Conservation (phyloP, 2,329 filamentous ascomycete species). For the Ceratocystis huliohia region DNA sequence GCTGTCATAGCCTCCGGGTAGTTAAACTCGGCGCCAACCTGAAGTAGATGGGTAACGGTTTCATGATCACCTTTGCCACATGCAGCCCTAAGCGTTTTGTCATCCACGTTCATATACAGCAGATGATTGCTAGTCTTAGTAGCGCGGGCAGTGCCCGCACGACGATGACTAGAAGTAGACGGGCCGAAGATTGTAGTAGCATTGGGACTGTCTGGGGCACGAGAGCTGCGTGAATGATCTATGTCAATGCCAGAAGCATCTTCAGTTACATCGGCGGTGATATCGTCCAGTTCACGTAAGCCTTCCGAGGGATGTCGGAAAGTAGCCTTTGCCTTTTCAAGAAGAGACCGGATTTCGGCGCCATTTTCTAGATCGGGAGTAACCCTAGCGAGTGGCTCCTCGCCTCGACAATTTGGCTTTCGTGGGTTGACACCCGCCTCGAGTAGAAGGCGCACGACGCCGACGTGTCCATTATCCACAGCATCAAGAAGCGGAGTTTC, state of each 20-base stretch:
- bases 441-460: constrained; percentile 73
- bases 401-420: constrained; percentile 79
- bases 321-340: constrained; percentile 19
- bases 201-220: constrained; percentile 33
- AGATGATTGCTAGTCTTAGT: constrained; percentile 53
- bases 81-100: constrained; percentile 47
- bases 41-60: constrained; percentile 47
- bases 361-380: constrained; percentile 61
- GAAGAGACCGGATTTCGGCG: constrained; percentile 59
- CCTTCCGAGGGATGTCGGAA: constrained; percentile 18
- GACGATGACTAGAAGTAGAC: constrained; percentile 32
- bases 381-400: constrained; percentile 79
- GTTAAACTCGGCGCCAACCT: constrained; percentile 47
- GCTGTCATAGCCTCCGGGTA: constrained; percentile 83
- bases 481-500: constrained; percentile 94
- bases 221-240: constrained; percentile 40
- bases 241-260: constrained; percentile 28
- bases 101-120: constrained; percentile 50
- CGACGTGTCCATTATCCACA: constrained; percentile 85
- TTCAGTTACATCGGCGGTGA: constrained; percentile 36
- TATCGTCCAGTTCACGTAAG: constrained; percentile 21
- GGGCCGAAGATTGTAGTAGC: constrained; percentile 26
- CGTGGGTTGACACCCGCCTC: constrained; percentile 83
- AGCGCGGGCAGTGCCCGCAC: constrained; percentile 44
- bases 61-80: constrained; percentile 50